Base-by-base conservation (phyloP, 2,329 filamentous ascomycete genomes). In the Cylindrodendrum hubeiense region DNA sequence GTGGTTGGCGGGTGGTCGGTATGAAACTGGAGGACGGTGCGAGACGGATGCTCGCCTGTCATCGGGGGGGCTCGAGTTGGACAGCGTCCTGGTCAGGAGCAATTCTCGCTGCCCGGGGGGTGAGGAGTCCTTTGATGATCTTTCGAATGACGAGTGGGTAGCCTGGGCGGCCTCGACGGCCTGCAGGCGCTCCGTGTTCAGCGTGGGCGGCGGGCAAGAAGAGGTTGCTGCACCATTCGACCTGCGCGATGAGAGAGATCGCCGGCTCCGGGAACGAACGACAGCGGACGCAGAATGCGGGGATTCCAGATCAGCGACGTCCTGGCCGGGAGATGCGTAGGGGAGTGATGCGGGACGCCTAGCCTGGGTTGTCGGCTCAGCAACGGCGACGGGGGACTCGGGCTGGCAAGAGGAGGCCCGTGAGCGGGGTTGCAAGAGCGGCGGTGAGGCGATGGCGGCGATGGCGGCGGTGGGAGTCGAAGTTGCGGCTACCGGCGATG, bases 11-110 rank as follows among this genome's bases (percentile, higher is more conserved):
- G 80, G 82, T 26, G 80, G 79, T 69, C 81, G 84, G 76, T 84
- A 87, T 22, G 86, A 87, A 63, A 86, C 77, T 22, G 86, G 86
- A 26, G 75, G 86, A 78, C 78, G 81, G 75, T 75, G 80, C 65
- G 69, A 77, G 75, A 75, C 73, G 74, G 75, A 75, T 58, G 73
- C 71, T 67, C 81, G 82, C 75, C 79, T 84, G 63, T 87, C 87
- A 83, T 88, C 83, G 60, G 84, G 75, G 60, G 79, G 75, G 47
- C 78, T 81, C 37, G 76, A 72, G 62, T 70, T 72, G 44, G 77
- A 75, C 30, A 83, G 70, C 19, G 82, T 75, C 71, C 84, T 86
- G 68, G 83, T 82, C 57, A 83, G 74, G 54, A 85, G 73, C 60
- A 86, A 76, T 70, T 86, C 84, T 56, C 83, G 82, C 74, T 84